Conservation (phyloP, 331 rosid species). For the Cydonia oblonga region DNA sequence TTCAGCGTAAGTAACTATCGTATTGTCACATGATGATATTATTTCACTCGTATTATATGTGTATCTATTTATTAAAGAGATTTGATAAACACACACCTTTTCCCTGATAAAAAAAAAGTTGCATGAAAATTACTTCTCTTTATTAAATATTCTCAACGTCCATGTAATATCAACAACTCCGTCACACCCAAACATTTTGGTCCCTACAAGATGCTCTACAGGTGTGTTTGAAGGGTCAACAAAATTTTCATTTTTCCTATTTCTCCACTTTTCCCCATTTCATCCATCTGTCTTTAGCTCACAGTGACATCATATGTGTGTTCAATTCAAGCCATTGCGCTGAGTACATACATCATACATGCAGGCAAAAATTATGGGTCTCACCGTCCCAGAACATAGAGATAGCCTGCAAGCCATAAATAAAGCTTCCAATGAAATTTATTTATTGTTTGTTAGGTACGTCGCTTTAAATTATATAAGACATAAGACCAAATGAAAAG, state of each 20-base stretch:
- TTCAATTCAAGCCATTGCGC: neutral
- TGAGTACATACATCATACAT: neutral
- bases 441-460: neutral
- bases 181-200: neutral
- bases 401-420: neutral
- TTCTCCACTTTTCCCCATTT: neutral
- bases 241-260: neutral
- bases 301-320: neutral
- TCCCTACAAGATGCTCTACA: neutral
- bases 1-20: too few species aligned
- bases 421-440: neutral
- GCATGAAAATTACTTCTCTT: too few species aligned
- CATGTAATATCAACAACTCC: neutral
- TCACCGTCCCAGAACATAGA: neutral
- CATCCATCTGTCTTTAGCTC: neutral
- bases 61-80: too few species aligned
- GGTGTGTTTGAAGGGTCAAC: neutral
- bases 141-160: too few species aligned
- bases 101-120: neutral
- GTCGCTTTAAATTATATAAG: too few species aligned
- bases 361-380: neutral
- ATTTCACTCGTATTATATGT: too few species aligned
- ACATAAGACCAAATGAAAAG: neutral
- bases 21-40: too few species aligned
- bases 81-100: too few species aligned